phyloP scores from a whole-genome alignment of 2,329 filamentous ascomycete genomes.

The Scleromitrula shiraiana region DNA sequence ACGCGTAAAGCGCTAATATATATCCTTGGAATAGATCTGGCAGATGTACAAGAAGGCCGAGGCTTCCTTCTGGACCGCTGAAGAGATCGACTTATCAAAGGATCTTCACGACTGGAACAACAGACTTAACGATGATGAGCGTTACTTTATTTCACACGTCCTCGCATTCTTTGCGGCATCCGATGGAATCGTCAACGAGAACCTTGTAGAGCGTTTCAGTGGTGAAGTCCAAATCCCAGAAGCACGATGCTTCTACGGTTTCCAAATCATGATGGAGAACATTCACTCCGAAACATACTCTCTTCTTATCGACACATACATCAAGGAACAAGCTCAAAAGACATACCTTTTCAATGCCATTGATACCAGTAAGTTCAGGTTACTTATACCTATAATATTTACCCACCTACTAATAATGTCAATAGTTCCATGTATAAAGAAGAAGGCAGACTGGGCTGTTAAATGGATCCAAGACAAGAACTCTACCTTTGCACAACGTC shows the following conservation, averaged over 20 bases:
- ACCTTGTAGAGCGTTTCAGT: constrained; percentile 95
- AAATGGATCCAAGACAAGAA: constrained; percentile 90
- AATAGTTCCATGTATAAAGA: constrained; percentile 86
- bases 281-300: constrained; percentile 99
- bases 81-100: constrained; percentile 98
- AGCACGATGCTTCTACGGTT: constrained; percentile 98
- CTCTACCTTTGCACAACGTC: constrained; percentile 89
- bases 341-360: constrained; percentile 97
- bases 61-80: constrained; percentile 98
- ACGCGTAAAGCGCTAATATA: constrained; percentile 59
- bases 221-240: constrained; percentile 95
- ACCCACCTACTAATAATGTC: constrained; percentile 23
- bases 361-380: constrained; percentile 69
- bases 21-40: constrained; percentile 69
- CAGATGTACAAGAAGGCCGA: constrained; percentile 99
- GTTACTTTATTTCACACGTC: constrained; percentile 97
- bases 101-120: constrained; percentile 99
- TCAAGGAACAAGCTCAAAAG: constrained; percentile 93
- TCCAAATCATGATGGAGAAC: constrained; percentile 99
- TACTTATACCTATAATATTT: neutral
- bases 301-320: constrained; percentile 96
- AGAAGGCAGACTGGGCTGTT: constrained; percentile 98
- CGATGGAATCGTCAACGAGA: constrained; percentile 99
- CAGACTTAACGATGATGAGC: constrained; percentile 90
- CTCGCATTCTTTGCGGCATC: constrained; percentile 98